These are phyloP conservation scores for Candida coquimbonensis DNA, from an alignment of 805 yeast genomes.

Conservation along the genomic window DNA sequence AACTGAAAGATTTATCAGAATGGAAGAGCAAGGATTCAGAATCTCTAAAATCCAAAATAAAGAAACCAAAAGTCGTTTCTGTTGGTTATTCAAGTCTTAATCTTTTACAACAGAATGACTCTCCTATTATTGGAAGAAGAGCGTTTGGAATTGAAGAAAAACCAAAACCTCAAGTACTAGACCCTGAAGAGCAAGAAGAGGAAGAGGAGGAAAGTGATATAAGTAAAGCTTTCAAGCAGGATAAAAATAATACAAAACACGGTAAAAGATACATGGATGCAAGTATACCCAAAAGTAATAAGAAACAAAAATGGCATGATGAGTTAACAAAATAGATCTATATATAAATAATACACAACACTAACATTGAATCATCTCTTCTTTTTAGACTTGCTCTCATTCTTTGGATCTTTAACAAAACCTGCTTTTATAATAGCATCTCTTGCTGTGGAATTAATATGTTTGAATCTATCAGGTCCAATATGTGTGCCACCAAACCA, in stretches of 20 bases:
- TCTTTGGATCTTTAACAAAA: slow-evolving; percentile 26
- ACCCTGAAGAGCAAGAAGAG: slow-evolving; percentile 1
- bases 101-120: slow-evolving; percentile 14
- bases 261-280: slow-evolving; percentile 6
- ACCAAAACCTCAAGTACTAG: slow-evolving; percentile 2
- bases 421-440: slow-evolving; percentile 71
- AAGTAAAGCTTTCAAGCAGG: slow-evolving; percentile 6
- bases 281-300: slow-evolving; percentile 9
- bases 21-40: slow-evolving; percentile 24
- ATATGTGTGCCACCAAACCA: slow-evolving; percentile 92
- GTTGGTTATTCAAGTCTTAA: slow-evolving; percentile 38
- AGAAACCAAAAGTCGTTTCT: slow-evolving; percentile 27
- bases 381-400: slow-evolving; percentile 15
- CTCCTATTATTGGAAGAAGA: slow-evolving; percentile 23
- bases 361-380: slow-evolving; percentile 18
- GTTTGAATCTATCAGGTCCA: slow-evolving; percentile 93
- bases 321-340: no score
- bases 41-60: slow-evolving; percentile 23
- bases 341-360: background rate
- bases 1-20: slow-evolving; percentile 36
- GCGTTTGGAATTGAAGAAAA: slow-evolving; percentile 22
- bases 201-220: slow-evolving; percentile 9
- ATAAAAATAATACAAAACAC: slow-evolving; percentile 13
- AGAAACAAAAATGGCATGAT: slow-evolving; percentile 11
- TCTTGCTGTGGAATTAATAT: slow-evolving; percentile 82